phyloP scores from a whole-genome alignment of 208 protist species.

The Acanthamoeba quina region DNA sequence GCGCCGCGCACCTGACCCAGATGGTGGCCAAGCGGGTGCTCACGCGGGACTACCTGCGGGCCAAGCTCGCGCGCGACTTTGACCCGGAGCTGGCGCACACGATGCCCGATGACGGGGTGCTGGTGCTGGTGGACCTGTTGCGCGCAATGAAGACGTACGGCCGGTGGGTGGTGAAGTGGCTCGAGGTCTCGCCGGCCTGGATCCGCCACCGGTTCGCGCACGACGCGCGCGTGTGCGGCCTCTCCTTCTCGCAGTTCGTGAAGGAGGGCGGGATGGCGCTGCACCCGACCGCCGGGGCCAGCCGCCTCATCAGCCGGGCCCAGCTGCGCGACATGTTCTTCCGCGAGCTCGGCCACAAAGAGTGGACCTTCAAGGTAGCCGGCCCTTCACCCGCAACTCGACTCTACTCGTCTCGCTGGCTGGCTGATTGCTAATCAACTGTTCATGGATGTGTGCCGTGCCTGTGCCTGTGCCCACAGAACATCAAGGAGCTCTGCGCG shows the following conservation, averaged over 20 bases:
- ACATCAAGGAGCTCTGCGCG: not conserved
- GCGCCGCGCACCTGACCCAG: not conserved
- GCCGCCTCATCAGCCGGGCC: not conserved
- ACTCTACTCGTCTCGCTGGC: not conserved
- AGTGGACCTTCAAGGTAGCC: not conserved
- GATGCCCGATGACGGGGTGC: not conserved
- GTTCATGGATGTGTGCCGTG: too few relatives aligned
- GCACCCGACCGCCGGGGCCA: not conserved
- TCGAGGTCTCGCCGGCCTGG: not conserved
- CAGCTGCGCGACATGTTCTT: not conserved
- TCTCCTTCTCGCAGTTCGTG: constrained; percentile 27
- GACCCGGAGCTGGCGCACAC: not conserved
- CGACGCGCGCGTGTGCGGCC: not conserved
- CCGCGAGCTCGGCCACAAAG: not conserved
- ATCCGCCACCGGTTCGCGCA: not conserved
- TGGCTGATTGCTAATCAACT: too few relatives aligned
- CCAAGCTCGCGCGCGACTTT: not conserved
- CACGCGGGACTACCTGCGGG: not conserved
- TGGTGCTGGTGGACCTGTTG: not conserved
- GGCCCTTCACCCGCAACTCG: not conserved
- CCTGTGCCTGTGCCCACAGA: not conserved
- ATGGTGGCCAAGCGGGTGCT: not conserved
- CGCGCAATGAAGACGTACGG: not conserved
- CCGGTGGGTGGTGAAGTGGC: not conserved
- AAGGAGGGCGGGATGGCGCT: not conserved